A percentile compares a stretch with the other conserved stretches of the same genome.
These are phyloP conservation scores for Naganishia albida DNA, from an alignment of 1,284 basidiomycete species.

Conservation along the genomic window DNA sequence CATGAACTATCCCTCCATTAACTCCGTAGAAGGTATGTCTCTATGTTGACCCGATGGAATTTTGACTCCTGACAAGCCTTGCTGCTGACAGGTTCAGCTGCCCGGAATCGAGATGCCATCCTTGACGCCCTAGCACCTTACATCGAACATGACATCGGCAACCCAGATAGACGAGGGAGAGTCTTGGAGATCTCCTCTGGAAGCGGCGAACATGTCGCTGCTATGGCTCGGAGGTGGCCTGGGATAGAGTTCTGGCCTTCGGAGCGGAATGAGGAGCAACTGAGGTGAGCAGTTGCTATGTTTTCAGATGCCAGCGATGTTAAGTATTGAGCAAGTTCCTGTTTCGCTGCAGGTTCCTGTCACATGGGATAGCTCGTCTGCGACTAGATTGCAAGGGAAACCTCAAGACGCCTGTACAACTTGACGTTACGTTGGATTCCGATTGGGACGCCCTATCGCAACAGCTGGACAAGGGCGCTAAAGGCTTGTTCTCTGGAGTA, in stretches of 20 bases:
- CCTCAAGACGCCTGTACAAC: constrained; percentile 1
- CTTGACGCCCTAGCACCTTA: constrained; percentile 6
- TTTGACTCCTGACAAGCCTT: neutral
- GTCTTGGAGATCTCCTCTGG: constrained; percentile 20
- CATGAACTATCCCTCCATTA: constrained; percentile 19
- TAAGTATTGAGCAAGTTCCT: neutral
- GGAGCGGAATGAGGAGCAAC: constrained; percentile 22
- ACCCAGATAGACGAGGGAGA: neutral
- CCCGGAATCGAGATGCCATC: constrained; percentile 22
- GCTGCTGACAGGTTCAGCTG: constrained; percentile 7
- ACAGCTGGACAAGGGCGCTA: neutral
- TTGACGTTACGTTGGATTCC: constrained; percentile 3
- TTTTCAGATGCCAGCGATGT: neutral
- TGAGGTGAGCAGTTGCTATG: neutral
- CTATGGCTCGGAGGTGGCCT: constrained; percentile 9
- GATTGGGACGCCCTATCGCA: neutral
- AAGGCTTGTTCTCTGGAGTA: constrained; percentile 3
- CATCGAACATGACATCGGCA: neutral
- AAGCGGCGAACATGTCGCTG: constrained; percentile 18
- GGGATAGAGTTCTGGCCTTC: constrained; percentile 11
- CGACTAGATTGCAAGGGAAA: neutral
- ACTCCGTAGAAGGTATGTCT: constrained; percentile 10
- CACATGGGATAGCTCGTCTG: neutral
- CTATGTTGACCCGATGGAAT: too few relatives aligned
- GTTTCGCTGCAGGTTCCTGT: neutral